Evolutionary conservation across 2,329 filamentous ascomycete genomes (phyloP).

Genomic region (Fusarium keratoplasticum): DNA sequence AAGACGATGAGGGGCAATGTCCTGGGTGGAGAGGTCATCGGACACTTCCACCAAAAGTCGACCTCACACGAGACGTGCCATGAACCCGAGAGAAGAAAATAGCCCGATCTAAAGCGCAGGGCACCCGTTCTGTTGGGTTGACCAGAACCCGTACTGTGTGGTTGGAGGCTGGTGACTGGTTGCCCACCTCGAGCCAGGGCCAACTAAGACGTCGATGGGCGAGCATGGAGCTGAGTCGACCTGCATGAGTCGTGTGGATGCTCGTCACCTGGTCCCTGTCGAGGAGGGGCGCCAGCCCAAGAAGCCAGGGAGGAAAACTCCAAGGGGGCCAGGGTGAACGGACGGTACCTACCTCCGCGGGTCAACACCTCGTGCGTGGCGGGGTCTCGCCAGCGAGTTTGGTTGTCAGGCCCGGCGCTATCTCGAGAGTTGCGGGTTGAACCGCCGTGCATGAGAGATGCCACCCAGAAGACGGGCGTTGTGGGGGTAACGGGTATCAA

Average conservation of each 20-base stretch:
- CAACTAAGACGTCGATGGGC: constrained; percentile 28
- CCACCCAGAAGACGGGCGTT: constrained; percentile 31
- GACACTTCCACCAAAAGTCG: constrained; percentile 21
- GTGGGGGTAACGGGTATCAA: constrained; percentile 29
- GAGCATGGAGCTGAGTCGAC: constrained; percentile 38
- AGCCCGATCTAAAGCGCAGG: constrained; percentile 41
- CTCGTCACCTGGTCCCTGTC: constrained; percentile 37
- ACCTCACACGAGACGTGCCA: constrained; percentile 24
- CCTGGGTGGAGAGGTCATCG: constrained; percentile 31
- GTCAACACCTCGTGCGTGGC: constrained; percentile 34
- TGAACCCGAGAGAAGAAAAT: constrained; percentile 26
- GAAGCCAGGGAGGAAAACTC: constrained; percentile 15
- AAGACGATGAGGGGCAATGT: constrained; percentile 21
- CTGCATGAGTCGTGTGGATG: constrained; percentile 40
- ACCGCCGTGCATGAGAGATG: constrained; percentile 49
- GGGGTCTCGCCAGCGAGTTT: constrained; percentile 35
- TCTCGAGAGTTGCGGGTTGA: constrained; percentile 50
- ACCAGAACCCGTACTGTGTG: constrained; percentile 34
- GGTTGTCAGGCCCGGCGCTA: constrained; percentile 44
- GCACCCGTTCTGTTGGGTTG: constrained; percentile 42
- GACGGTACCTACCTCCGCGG: constrained; percentile 14
- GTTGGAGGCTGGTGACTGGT: constrained; percentile 36
- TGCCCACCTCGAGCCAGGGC: constrained; percentile 26
- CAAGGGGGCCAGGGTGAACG: constrained; percentile 28
- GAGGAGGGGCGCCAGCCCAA: constrained; percentile 20